Evolutionary conservation across 305 asterid genomes (phyloP).

Genomic region (Solanum hybrid): DNA sequence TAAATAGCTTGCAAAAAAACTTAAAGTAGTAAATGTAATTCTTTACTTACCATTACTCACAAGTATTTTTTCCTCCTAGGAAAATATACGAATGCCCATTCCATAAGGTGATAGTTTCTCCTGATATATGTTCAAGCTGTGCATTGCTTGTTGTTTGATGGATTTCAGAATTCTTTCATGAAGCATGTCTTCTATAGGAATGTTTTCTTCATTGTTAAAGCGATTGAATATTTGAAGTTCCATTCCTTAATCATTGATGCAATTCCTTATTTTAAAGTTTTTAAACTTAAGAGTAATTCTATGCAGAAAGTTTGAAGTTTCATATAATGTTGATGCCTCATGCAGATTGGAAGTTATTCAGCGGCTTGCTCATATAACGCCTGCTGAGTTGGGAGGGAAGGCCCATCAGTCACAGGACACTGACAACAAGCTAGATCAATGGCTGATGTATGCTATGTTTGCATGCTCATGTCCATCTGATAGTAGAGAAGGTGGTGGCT

Average conservation of each 20-base stretch:
- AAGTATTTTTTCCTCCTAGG: not conserved
- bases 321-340: constrained; percentile 6
- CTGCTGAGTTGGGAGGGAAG: constrained; percentile 95
- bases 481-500: constrained; percentile 80
- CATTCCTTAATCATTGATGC: not conserved
- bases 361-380: constrained; percentile 89
- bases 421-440: constrained; percentile 93
- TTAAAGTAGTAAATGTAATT: not conserved
- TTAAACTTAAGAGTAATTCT: not conserved
- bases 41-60: not conserved
- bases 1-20: not conserved
- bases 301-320: not conserved
- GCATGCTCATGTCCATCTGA: constrained; percentile 93
- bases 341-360: constrained; percentile 92
- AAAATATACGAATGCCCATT: not conserved
- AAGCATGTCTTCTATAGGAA: not conserved
- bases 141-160: not conserved
- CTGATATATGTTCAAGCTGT: not conserved
- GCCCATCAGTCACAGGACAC: constrained; percentile 92
- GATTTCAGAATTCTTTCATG: not conserved
- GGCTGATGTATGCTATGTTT: constrained; percentile 99
- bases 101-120: not conserved
- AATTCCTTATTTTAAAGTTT: not conserved
- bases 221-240: not conserved
- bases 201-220: not conserved